Evolutionary conservation across 2,329 filamentous ascomycete genomes (phyloP).

Genomic region (Cladophialophora bantiana): DNA sequence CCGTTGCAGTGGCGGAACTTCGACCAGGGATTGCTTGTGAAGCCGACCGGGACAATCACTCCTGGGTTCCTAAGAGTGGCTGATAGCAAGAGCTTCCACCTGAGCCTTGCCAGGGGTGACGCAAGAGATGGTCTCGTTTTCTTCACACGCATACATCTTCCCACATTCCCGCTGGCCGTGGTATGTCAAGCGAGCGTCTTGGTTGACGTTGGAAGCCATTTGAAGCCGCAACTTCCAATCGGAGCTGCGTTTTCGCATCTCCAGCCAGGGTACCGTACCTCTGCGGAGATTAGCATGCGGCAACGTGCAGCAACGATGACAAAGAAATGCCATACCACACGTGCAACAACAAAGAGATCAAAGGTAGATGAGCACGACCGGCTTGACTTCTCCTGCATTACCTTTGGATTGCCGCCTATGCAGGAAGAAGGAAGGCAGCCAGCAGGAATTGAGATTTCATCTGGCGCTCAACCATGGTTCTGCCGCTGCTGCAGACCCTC

Average conservation of each 20-base stretch:
- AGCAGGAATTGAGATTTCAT: conserved; percentile 39
- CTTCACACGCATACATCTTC: conserved; percentile 10
- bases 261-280: conserved; percentile 18
- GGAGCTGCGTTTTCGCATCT: conserved; percentile 13
- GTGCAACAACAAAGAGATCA: conserved; percentile 34
- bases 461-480: conserved; percentile 35
- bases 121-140: conserved; percentile 19
- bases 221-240: conserved; percentile 24
- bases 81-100: not conserved
- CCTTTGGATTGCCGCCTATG: conserved; percentile 11
- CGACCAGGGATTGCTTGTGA: not conserved
- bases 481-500: conserved; percentile 23
- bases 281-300: conserved; percentile 37
- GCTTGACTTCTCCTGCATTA: conserved; percentile 20
- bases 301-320: conserved; percentile 35
- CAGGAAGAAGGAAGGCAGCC: conserved; percentile 28
- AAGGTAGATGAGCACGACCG: conserved; percentile 13
- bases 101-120: conserved; percentile 10
- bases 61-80: not conserved
- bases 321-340: conserved; percentile 36
- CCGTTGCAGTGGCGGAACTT: not conserved
- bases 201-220: conserved; percentile 11
- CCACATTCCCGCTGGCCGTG: conserved; percentile 18
- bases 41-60: not conserved
- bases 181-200: conserved; percentile 24